Evolutionary conservation across 2,329 filamentous ascomycete species (phyloP), one percentile per base, ranked within the genome.

Genomic region (Epichloe glyceriae): DNA sequence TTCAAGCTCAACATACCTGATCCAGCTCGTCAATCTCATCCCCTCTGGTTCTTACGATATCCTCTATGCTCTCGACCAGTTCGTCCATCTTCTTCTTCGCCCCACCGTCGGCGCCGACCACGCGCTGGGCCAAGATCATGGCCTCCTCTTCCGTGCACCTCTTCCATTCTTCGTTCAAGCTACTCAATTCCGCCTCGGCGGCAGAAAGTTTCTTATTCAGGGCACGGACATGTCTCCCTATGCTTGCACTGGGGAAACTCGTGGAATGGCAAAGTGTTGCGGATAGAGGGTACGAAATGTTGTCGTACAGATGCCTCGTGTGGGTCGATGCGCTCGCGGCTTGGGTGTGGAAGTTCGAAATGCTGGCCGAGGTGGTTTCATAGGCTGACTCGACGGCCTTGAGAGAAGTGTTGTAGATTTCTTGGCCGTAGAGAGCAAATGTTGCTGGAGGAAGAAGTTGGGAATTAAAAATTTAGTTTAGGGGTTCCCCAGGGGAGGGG

Each of bases 211-310:
- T 54, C 2, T 53, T 49, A 1, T 58, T 53, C 2, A 67, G 42
- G 1, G 39, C 48, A 1, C 54, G 33, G 3, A 68, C 33, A 19
- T 67, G 67, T 2, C 50, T 47, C 0, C 50, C 51, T 1, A 69
- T 54, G 0, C 57, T 64, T 0, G 60, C 61, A n/a, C 50, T 50
- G 0, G 62, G 56, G 8, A 58, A 49, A 0, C 49, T 53, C 15
- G 56, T 48, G 0, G 59, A 57, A 37, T 61, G 56, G 17, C 65
- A 68, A 3, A 65, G 50, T 0, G 67, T 69, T 1, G 57, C 60
- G 0, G 60, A 59, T 1, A 68, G 52, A 0, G 65, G 65, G n/a
- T 58, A 60, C 0, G 56, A 49, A 6, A 68, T 60, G 51, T 66
- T 66, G 30, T 53, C 51, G 43, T 68, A 68, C 2, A 69, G 50